Evolutionary conservation across 2,329 filamentous ascomycete genomes (phyloP).

Genomic region (Xylaria sp.): DNA sequence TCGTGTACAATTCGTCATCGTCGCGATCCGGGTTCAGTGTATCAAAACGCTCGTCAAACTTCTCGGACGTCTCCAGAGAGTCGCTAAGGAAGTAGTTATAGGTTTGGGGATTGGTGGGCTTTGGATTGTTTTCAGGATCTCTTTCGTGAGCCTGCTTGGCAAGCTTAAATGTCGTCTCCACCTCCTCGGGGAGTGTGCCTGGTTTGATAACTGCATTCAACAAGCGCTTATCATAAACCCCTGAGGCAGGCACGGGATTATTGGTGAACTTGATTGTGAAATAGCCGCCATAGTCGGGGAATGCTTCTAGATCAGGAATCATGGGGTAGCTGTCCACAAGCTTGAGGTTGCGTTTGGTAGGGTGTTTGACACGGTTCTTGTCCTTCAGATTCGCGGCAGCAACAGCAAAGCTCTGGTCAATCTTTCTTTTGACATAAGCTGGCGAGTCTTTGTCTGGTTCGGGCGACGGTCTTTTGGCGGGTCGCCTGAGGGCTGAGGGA

Average conservation of each 20-base stretch:
- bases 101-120: conserved; percentile 64
- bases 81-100: conserved; percentile 71
- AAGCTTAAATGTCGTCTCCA: conserved; percentile 57
- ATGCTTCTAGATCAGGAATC: conserved; percentile 70
- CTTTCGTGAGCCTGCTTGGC: conserved; percentile 60
- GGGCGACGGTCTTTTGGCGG: conserved; percentile 59
- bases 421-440: conserved; percentile 71
- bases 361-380: conserved; percentile 60
- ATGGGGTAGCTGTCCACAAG: conserved; percentile 66
- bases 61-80: conserved; percentile 51
- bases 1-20: conserved; percentile 60
- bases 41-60: conserved; percentile 67
- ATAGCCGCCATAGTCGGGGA: conserved; percentile 72
- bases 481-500: conserved; percentile 47
- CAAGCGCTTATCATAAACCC: conserved; percentile 64
- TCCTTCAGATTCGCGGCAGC: conserved; percentile 62
- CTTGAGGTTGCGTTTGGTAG: conserved; percentile 62
- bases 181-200: conserved; percentile 59
- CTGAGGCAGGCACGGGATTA: conserved; percentile 62
- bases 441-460: conserved; percentile 66
- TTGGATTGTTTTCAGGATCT: conserved; percentile 61
- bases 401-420: conserved; percentile 64
- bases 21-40: conserved; percentile 60
- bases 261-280: conserved; percentile 72
- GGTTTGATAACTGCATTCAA: conserved; percentile 67